Conservation (phyloP, 768 basidiomycete species). For the Sporobolomyces pararoseus region DNA sequence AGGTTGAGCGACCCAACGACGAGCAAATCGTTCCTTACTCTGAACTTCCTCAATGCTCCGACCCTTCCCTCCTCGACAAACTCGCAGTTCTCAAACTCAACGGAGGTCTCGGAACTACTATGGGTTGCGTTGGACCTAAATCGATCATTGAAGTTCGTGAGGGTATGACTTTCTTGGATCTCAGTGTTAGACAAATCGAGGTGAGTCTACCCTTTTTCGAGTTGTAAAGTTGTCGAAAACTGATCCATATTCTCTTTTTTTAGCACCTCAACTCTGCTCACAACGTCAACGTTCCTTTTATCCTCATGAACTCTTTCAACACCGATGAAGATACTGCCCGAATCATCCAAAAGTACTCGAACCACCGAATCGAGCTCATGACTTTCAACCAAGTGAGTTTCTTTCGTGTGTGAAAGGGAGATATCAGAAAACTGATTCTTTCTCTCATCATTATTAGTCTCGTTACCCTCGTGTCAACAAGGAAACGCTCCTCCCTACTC, state of each 20-base stretch:
- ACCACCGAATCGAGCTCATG: constrained; percentile 85
- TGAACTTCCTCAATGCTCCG: constrained; percentile 60
- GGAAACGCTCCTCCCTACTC: constrained; percentile 79
- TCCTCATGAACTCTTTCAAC: constrained; percentile 99
- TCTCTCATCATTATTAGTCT: constrained; percentile 65
- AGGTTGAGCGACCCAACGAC: constrained; percentile 76
- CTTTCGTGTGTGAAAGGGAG: background rate
- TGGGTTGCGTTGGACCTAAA: constrained; percentile 67
- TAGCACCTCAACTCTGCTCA: constrained; percentile 77
- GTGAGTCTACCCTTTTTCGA: constrained; percentile 44
- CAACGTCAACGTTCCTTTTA: constrained; percentile 87
- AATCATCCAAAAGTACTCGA: constrained; percentile 93
- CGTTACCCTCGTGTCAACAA: constrained; percentile 88
- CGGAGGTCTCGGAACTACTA: constrained; percentile 54
- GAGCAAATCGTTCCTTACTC: constrained; percentile 84
- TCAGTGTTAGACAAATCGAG: constrained; percentile 90
- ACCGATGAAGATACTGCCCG: constrained; percentile 93
- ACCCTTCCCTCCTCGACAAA: constrained; percentile 74
- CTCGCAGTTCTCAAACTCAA: constrained; percentile 94
- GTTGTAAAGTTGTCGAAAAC: background rate
- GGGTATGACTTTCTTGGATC: constrained; percentile 95
- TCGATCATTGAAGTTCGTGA: constrained; percentile 92
- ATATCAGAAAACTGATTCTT: constrained; percentile 19
- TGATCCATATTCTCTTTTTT: background rate
- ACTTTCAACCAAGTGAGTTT: constrained; percentile 43